Evolutionary conservation across 352 stramenopile species (phyloP).

Genomic region (Aphanomyces cochlioides): DNA sequence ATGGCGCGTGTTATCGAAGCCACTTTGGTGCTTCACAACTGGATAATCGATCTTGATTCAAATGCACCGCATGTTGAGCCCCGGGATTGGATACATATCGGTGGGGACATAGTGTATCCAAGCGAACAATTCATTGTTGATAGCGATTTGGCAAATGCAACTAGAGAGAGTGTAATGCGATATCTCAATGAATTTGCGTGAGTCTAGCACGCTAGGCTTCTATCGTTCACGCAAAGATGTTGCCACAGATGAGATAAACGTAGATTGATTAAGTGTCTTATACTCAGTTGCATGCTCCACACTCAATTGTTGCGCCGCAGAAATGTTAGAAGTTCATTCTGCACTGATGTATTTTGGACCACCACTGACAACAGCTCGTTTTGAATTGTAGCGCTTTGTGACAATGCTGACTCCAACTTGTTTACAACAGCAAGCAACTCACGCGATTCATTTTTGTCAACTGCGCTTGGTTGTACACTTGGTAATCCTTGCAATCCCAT

Average conservation of each 20-base stretch:
- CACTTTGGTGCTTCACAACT: constrained; percentile 1
- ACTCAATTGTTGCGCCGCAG: neutral
- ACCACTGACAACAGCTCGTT: no score
- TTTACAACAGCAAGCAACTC: no score
- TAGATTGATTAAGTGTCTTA: no score
- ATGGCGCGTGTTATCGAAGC: neutral
- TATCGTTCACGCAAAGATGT: no score
- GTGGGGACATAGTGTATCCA: neutral
- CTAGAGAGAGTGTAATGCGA: neutral
- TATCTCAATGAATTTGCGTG: neutral
- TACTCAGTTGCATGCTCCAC: neutral
- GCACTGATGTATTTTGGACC: no score
- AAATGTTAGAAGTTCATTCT: neutral
- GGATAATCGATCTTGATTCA: neutral
- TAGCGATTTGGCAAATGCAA: neutral
- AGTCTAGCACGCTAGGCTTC: neutral
- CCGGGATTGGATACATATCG: neutral
- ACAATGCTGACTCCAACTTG: no score
- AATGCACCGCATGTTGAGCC: neutral
- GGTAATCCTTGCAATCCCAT: neutral
- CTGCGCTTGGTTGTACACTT: no score
- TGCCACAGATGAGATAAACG: no score
- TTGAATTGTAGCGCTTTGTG: no score
- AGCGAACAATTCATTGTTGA: constrained; percentile 1
- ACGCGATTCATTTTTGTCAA: no score